phyloP scores from a whole-genome alignment of 208 protist species.

The Phytomonas francai region DNA sequence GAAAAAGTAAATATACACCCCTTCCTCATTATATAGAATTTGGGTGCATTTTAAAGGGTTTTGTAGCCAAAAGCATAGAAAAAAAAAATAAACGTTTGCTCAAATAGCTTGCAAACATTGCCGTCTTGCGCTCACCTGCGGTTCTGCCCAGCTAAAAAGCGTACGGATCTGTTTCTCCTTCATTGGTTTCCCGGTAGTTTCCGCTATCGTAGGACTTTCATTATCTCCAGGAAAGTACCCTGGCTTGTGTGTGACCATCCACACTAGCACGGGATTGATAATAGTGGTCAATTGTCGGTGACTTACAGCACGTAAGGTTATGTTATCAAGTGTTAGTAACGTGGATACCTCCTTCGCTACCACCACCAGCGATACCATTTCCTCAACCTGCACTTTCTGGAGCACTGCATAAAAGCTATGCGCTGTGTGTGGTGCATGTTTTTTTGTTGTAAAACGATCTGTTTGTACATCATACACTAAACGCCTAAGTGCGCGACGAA shows the following conservation, averaged over 20 bases:
- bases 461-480: neutral
- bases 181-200: neutral
- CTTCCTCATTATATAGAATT: neutral
- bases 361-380: neutral
- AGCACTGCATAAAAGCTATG: neutral
- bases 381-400: neutral
- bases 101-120: neutral
- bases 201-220: neutral
- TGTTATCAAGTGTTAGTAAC: neutral
- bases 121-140: neutral
- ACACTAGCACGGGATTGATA: neutral
- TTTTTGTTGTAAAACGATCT: neutral
- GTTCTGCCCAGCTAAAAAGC: neutral
- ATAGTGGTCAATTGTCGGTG: neutral
- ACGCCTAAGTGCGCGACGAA: neutral
- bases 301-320: neutral
- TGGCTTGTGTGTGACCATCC: neutral
- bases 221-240: neutral
- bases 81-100: neutral
- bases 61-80: neutral
- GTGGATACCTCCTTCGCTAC: neutral
- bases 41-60: neutral
- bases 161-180: neutral
- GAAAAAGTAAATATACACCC: neutral
- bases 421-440: neutral